Percentiles rank a stretch among this genome's conserved stretches.
Conservation (phyloP, 192 early-diverging fungal species). For the Coemansia javaensis region DNA sequence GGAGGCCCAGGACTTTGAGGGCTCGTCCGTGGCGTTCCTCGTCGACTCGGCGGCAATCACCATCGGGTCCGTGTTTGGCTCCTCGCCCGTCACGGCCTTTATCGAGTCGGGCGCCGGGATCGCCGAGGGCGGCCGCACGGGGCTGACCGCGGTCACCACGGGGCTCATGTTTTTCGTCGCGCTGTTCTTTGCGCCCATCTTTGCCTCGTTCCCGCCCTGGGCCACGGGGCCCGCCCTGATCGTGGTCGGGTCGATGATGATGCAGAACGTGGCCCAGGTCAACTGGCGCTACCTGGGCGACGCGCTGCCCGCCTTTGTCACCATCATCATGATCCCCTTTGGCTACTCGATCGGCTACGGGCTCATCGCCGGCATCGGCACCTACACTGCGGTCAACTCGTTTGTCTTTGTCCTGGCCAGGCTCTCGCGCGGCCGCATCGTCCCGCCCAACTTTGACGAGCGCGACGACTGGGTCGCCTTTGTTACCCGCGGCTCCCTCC, state of each 20-base stretch:
- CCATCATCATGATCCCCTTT: constrained; percentile 71
- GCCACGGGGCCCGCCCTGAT: constrained; percentile 79
- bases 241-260: constrained; percentile 77
- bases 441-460: constrained; percentile 35
- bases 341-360: constrained; percentile 81
- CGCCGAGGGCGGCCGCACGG: constrained; percentile 73
- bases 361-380: constrained; percentile 66
- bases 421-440: constrained; percentile 53
- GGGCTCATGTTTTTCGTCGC: constrained; percentile 70
- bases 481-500: constrained; percentile 24
- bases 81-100: constrained; percentile 71
- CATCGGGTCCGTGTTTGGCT: constrained; percentile 68
- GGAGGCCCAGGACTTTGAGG: constrained; percentile 71
- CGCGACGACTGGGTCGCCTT: constrained; percentile 43
- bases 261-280: constrained; percentile 60
- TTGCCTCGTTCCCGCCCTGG: constrained; percentile 80
- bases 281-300: constrained; percentile 79
- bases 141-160: constrained; percentile 65
- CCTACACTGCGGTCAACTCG: constrained; percentile 68
- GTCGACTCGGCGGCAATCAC: constrained; percentile 62
- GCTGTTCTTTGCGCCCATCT: constrained; percentile 80
- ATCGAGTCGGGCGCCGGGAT: constrained; percentile 82
- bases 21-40: constrained; percentile 69
- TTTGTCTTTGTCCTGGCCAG: constrained; percentile 55
- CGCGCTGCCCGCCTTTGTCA: constrained; percentile 72